These are phyloP conservation scores for Aspergillus sp. DNA, from an alignment of 2,329 filamentous ascomycete species.

Conservation along the genomic window DNA sequence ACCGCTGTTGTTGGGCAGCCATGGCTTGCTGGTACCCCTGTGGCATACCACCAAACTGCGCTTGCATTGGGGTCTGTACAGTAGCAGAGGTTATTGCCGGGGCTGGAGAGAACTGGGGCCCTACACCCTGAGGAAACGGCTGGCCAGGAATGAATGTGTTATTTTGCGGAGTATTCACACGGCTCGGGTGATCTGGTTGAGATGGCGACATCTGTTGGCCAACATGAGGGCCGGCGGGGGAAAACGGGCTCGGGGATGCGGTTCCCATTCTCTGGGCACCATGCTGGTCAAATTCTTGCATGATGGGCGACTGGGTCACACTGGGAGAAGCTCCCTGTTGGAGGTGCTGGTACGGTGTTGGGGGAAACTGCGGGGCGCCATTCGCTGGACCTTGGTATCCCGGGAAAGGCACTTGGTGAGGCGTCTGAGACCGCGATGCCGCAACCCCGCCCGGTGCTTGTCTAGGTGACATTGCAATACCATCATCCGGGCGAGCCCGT, in stretches of 20 bases:
- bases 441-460: slow-evolving; percentile 70
- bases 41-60: slow-evolving; percentile 48
- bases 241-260: slow-evolving; percentile 87
- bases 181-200: slow-evolving; percentile 66
- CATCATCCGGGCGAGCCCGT: slow-evolving; percentile 79
- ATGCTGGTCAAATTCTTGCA: slow-evolving; percentile 65
- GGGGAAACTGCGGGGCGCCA: slow-evolving; percentile 56
- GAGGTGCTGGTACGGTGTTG: slow-evolving; percentile 73
- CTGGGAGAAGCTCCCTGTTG: slow-evolving; percentile 75
- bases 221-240: slow-evolving; percentile 69
- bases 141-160: slow-evolving; percentile 59
- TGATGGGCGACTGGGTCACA: slow-evolving; percentile 87
- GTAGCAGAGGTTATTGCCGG: slow-evolving; percentile 35
- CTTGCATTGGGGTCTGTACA: slow-evolving; percentile 38
- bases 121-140: slow-evolving; percentile 34
- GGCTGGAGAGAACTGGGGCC: slow-evolving; percentile 38
- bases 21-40: slow-evolving; percentile 54
- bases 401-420: slow-evolving; percentile 69
- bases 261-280: slow-evolving; percentile 79
- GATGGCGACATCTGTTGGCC: slow-evolving; percentile 69
- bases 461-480: slow-evolving; percentile 74
- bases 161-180: slow-evolving; percentile 66
- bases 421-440: slow-evolving; percentile 86
- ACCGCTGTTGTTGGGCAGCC: slow-evolving; percentile 64
- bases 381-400: slow-evolving; percentile 65